Base-by-base conservation (phyloP, 2,329 filamentous ascomycete genomes). In the Exophiala dermatitidis region DNA sequence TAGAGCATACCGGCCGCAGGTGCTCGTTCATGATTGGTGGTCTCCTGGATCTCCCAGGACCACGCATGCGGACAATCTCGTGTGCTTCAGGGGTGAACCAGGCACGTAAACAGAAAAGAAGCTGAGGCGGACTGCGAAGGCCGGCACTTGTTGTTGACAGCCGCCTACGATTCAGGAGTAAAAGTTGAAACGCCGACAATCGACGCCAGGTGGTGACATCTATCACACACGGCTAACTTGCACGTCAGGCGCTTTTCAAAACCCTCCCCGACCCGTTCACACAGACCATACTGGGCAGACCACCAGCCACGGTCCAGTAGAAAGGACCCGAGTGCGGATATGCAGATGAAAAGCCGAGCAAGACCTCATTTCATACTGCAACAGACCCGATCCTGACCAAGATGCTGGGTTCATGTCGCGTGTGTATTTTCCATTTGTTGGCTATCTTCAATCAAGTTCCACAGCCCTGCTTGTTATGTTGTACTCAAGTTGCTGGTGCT, bases 301-400 rank as follows among this genome's bases (percentile, higher is more conserved):
- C 36, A 38, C 12, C 7, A 9, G 7, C 36, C 38, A 41, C 38
- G 4, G 38, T 26, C 38, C 38, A 41, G 5, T 28, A 28, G 12
- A 6, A 12, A 34, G 6, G 10, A 28, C 4, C 7, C 19, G 38
- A 41, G 9, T 41, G 38, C 19, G 38, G 5, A 9, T 6, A 41
- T 19, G 19, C 12, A 38, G 36, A 12, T 38, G 28, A 6, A 46
- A 30, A 40, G 34, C 28, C 19, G 26, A 32, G 47, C 33, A 9
- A 37, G 10, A 37, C 26, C 30, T 8, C 9, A 29, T 26, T 41
- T 48, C 47, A 48, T 29, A 54, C 34, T 31, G 34, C 43, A 33
- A 50, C 43, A 50, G 47, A 50, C 52, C 47, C 9, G 12, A 48
- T 32, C 47, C 47, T 43, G 47, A 50, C 52, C 46, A 4, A 43